Evolutionary conservation across 306 rosid species (phyloP), one percentile per base, ranked within the genome.

Genomic region (Cyclanthera cordifolia): DNA sequence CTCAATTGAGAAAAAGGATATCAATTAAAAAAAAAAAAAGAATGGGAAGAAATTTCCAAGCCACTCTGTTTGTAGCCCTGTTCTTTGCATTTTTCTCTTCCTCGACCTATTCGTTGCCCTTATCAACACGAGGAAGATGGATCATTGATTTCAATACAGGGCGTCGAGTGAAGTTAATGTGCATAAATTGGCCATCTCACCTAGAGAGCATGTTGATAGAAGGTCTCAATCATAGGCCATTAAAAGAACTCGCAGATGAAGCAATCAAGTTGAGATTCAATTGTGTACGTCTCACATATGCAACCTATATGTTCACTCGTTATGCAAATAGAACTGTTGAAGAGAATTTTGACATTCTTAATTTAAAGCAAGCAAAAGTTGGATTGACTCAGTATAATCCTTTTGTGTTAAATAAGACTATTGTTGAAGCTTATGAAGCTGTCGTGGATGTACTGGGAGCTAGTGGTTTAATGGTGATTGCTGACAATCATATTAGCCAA

Each of bases 221-320:
- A 57, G 88, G 91, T 0, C 81, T 86, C 23, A 72, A 81, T 74
- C 46, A 39, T 60, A 55, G 71, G 50, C 80, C 85, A 0, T 13
- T 83, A 34, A 77, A 73, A 67, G 78, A 81, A 0, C 49, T 83
- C 2, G 86, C 74, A 5, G 21, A 21, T 2, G 72, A 75, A 50
- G 37, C 74, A 0, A 59, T 57, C 4, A 52, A 63, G 7, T 43
- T 20, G 48, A 30, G 5, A 4, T 81, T 83, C 72, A 86, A 75
- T 13, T 86, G 90, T 8, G 86, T 86, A 1, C 74, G 90, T 8
- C 81, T 86, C 49, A 86, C 88, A 0, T 79, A 81, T 34, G 84
- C 88, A n/a, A 83, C 70, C 3, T 75, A 83, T 32, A 86, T 77
- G 86, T 83, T 86, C 81, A 83, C 91, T 9, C 77, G 86, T 2